Percentiles rank a stretch among this genome's conserved stretches.
Conservation (phyloP, 495 filamentous ascomycete species). For the Podospora sp. region DNA sequence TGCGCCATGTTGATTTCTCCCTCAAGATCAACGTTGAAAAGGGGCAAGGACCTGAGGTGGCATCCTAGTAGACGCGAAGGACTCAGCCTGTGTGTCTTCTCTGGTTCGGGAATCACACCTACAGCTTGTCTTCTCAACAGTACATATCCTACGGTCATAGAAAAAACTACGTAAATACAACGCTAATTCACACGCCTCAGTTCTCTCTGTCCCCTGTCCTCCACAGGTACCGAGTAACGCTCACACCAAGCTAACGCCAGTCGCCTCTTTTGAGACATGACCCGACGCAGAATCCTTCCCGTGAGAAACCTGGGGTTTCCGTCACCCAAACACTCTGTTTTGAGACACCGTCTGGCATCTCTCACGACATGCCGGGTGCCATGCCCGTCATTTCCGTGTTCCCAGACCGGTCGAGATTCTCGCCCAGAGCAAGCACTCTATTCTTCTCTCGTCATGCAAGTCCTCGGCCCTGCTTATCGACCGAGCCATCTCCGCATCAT, state of each 20-base stretch:
- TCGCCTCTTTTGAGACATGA: neutral
- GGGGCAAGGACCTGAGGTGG: slow-evolving; percentile 29
- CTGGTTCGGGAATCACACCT: neutral
- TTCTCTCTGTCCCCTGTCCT: neutral
- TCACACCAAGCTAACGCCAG: neutral
- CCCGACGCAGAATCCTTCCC: neutral
- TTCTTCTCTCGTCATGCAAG: neutral
- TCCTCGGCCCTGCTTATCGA: neutral
- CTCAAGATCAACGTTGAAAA: slow-evolving; percentile 71
- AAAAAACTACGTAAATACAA: neutral
- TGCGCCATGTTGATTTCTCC: slow-evolving; percentile 90
- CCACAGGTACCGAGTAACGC: neutral
- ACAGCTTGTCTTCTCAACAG: neutral
- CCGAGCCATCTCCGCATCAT: neutral
- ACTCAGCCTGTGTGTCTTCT: neutral
- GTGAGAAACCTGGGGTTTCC: neutral
- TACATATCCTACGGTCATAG: neutral
- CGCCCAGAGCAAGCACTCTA: neutral
- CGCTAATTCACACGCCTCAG: neutral
- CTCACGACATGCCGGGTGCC: neutral
- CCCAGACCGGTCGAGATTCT: neutral
- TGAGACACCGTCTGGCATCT: neutral
- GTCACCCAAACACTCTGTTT: neutral
- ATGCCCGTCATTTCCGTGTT: neutral
- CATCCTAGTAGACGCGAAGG: slow-evolving; percentile 21